Conservation (phyloP, 2,329 filamentous ascomycete genomes). For the Colletotrichum gigasporum region DNA sequence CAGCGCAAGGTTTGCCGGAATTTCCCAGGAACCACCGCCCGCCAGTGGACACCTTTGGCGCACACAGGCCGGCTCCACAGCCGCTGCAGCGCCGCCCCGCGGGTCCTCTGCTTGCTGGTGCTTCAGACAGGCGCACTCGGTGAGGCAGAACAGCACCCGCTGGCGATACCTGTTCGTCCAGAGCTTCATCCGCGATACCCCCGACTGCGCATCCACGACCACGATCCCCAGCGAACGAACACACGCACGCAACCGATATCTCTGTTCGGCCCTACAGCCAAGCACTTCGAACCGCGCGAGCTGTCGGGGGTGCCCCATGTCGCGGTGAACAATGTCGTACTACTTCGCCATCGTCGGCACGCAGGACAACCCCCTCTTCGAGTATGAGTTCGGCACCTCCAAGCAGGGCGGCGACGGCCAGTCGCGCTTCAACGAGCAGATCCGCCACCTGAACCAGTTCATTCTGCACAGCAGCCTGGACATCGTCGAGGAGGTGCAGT, state of each 20-base stretch:
- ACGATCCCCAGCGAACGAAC: not conserved
- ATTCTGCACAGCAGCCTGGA: conserved; percentile 94
- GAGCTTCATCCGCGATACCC: not conserved
- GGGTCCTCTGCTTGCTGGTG: not conserved
- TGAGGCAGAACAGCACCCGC: not conserved
- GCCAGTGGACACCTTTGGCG: not conserved
- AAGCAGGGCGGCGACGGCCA: conserved; percentile 95
- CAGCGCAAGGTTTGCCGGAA: conserved; percentile 4
- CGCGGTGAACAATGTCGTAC: conserved; percentile 80
- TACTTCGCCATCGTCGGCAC: conserved; percentile 98
- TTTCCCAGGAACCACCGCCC: conserved; percentile 14
- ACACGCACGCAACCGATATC: not conserved
- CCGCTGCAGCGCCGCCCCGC: conserved; percentile 11
- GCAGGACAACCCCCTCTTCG: conserved; percentile 95
- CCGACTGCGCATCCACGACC: not conserved
- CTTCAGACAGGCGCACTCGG: not conserved
- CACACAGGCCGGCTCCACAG: not conserved
- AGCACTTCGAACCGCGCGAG: not conserved
- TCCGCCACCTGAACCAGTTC: conserved; percentile 96
- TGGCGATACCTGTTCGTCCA: not conserved
- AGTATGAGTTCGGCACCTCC: conserved; percentile 95
- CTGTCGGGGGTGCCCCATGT: conserved; percentile 1
- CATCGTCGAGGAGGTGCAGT: conserved; percentile 96
- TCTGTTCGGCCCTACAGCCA: not conserved
- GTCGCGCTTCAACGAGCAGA: conserved; percentile 86